These are phyloP conservation scores for Dactylellina drechsleri DNA, from an alignment of 2,329 filamentous ascomycete genomes.

Conservation along the genomic window DNA sequence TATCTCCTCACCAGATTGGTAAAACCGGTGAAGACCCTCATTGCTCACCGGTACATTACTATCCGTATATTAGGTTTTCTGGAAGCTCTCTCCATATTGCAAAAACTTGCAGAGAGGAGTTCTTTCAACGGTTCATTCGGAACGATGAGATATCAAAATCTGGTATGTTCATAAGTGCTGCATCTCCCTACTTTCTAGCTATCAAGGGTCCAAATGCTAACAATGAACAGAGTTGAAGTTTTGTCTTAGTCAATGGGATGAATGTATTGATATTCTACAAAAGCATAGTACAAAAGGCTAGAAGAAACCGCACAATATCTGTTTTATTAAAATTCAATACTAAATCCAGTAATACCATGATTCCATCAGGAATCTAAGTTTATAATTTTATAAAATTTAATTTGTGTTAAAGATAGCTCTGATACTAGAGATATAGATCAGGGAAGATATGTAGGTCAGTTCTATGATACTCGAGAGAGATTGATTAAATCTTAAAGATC, in stretches of 20 bases:
- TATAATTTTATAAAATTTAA: no score
- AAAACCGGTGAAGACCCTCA: not conserved
- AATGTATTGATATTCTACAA: constrained; percentile 13
- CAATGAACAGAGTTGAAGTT: constrained; percentile 6
- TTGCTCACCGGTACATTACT: not conserved
- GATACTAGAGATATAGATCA: no score
- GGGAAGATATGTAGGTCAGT: no score
- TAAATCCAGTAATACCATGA: no score
- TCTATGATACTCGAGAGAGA: no score
- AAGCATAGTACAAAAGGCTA: not conserved
- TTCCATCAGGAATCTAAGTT: no score
- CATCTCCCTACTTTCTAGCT: no score
- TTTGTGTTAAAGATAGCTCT: no score
- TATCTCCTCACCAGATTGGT: constrained; percentile 6
- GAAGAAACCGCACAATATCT: no score
- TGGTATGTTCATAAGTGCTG: not conserved
- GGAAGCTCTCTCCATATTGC: not conserved
- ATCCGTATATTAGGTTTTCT: not conserved
- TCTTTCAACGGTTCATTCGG: not conserved
- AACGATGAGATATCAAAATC: not conserved
- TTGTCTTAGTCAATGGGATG: constrained; percentile 4
- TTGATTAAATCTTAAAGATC: no score
- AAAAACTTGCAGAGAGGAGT: not conserved
- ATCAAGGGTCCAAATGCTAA: not conserved
- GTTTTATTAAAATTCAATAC: no score